phyloP scores from a whole-genome alignment of 1,284 basidiomycete species.

The Coniferiporia sulphurascens region DNA sequence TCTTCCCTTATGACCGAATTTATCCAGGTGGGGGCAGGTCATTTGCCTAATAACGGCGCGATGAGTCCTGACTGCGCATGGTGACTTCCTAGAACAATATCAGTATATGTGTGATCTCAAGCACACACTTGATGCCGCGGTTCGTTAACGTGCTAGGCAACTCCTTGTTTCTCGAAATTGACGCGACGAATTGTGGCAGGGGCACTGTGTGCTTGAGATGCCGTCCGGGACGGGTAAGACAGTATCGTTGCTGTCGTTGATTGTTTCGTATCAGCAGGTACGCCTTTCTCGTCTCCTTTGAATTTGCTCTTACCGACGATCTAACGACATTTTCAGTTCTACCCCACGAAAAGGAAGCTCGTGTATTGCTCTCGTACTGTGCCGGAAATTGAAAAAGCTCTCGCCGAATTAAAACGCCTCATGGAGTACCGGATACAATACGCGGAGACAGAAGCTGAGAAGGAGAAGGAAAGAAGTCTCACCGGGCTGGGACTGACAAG shows the following conservation, averaged over 20 bases:
- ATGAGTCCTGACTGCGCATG: constrained; percentile 10
- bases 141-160: constrained; percentile 25
- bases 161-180: not conserved
- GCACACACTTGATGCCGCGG: constrained; percentile 89
- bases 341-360: constrained; percentile 88
- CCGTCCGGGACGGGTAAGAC: constrained; percentile 99
- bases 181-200: constrained; percentile 36
- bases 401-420: constrained; percentile 91
- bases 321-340: constrained; percentile 54
- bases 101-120: constrained; percentile 99
- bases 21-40: constrained; percentile 57
- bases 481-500: constrained; percentile 91
- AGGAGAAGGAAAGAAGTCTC: constrained; percentile 77
- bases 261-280: constrained; percentile 97
- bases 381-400: constrained; percentile 99
- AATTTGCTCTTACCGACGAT: not conserved
- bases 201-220: constrained; percentile 99
- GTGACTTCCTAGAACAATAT: constrained; percentile 76
- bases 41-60: constrained; percentile 1
- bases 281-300: not conserved
- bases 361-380: constrained; percentile 99
- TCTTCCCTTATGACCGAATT: constrained; percentile 91
- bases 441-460: constrained; percentile 72
- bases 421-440: constrained; percentile 82
- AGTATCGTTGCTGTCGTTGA: constrained; percentile 91